phyloP scores from a whole-genome alignment of 1,284 basidiomycete species.

The Marasmius tenuissimus region DNA sequence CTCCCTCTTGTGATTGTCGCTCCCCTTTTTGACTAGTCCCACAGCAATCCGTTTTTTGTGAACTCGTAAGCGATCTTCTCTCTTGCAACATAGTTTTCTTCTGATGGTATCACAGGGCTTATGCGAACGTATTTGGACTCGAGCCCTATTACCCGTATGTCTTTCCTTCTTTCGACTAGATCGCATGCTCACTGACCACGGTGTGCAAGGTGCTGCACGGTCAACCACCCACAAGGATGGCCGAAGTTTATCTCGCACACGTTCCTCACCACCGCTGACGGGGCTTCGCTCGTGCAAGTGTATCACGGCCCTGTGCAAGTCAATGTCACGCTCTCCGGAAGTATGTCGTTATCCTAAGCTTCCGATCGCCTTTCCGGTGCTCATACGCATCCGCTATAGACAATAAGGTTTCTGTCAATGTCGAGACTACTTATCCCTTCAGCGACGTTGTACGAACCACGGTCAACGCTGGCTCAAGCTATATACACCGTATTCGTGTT shows the following conservation, averaged over 20 bases:
- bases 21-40: background rate
- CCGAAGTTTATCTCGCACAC: conserved; percentile 45
- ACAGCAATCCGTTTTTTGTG: conserved; percentile 52
- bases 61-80: conserved; percentile 39
- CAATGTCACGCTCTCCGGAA: conserved; percentile 30
- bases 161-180: conserved; percentile 19
- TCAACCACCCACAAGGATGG: conserved; percentile 47
- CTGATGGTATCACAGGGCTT: conserved; percentile 32
- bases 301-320: conserved; percentile 39
- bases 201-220: conserved; percentile 38
- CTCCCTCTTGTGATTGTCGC: background rate
- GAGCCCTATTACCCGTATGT: conserved; percentile 48
- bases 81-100: background rate
- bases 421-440: conserved; percentile 44
- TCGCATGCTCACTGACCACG: conserved; percentile 32
- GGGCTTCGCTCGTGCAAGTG: conserved; percentile 36
- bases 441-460: conserved; percentile 37
- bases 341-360: conserved; percentile 16
- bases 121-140: conserved; percentile 58
- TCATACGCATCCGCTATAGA: conserved; percentile 14
- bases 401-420: conserved; percentile 31
- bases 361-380: background rate
- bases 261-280: conserved; percentile 36
- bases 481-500: conserved; percentile 40
- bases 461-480: conserved; percentile 31